Percentiles rank a stretch among this genome's conserved stretches.
Evolutionary conservation across 495 filamentous ascomycete genomes (phyloP).

Genomic region (Aspergillus affinis): DNA sequence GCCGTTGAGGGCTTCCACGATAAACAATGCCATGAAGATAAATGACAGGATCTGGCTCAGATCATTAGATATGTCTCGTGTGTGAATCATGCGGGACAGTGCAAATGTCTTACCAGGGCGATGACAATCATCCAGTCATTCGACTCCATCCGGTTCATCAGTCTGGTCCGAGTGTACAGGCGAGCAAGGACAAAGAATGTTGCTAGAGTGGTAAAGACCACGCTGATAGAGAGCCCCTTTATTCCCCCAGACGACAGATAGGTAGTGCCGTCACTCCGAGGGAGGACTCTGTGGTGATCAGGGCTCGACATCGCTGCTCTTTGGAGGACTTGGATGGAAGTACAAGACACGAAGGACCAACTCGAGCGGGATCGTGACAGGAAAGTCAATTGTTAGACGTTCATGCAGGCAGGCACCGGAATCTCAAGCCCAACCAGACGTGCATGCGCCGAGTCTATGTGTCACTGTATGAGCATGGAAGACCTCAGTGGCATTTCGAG

Average conservation of each 20-base stretch:
- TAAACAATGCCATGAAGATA: conserved; percentile 42
- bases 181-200: conserved; percentile 35
- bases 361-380: not conserved
- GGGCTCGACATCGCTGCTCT: not conserved
- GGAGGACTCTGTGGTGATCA: conserved; percentile 17
- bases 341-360: not conserved
- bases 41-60: conserved; percentile 32
- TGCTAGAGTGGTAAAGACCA: conserved; percentile 40
- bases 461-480: not conserved
- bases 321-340: not conserved
- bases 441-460: not conserved
- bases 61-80: not conserved
- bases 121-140: conserved; percentile 48
- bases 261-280: conserved; percentile 15
- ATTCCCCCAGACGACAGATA: conserved; percentile 31
- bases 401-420: not conserved
- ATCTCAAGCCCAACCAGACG: not conserved
- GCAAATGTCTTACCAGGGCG: conserved; percentile 32
- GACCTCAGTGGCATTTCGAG: conserved; percentile 2
- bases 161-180: conserved; percentile 35
- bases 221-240: conserved; percentile 32
- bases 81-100: not conserved
- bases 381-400: not conserved
- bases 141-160: conserved; percentile 38
- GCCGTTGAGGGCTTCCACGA: conserved; percentile 39